Evolutionary conservation across 73 alveolate species (phyloP), one percentile per base, ranked within the genome.

Genomic region (Uronychia setigera): DNA sequence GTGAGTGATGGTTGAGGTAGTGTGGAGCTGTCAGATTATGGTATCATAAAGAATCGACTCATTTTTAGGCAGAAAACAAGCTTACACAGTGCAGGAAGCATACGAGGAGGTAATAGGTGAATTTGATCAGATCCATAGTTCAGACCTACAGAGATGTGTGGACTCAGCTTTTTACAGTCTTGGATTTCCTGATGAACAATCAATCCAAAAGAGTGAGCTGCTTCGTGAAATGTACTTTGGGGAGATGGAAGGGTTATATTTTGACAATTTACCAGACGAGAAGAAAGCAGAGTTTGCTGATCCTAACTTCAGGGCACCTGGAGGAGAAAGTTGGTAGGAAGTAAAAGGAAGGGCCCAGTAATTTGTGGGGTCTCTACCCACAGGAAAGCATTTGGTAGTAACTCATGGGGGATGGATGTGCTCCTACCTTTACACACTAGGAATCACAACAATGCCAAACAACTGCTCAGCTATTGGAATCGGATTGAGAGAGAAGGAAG

Each of bases 391-490:
- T 76, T 58, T 92, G 26, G 76, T 84, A 0, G 78, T 89, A 84
- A 85, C 95, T 0, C 97, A 92, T 86, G 97, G 97, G 32, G 97
- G 97, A 29, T 31, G 90, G 1, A 90, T 92, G n/a, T 81, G 94
- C 46, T 59, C 91, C 9, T 75, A 81, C 33, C 79, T 92, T 0
- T 77, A 83, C 57, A 58, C 30, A 0, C 60, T 33, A n/a, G 92
- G 92, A 0, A 59, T 88, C 28, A 79, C 81, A n/a, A 85, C 57
- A 29, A 92, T 88, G 84, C 91, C 90, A 28, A 79, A 83, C 27
- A 92, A 92, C 77, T 90, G 94, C 60, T 92, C 96, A 67, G 32
- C 89, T 30, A 60, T 88, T 34, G 96, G 96, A 35, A 32, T 91
- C 30, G 35, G 58, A 0, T 58, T 89, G 32, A 33, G 59, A 32